phyloP scores from a whole-genome alignment of 2,329 filamentous ascomycete species.

The Exophiala spinifera region DNA sequence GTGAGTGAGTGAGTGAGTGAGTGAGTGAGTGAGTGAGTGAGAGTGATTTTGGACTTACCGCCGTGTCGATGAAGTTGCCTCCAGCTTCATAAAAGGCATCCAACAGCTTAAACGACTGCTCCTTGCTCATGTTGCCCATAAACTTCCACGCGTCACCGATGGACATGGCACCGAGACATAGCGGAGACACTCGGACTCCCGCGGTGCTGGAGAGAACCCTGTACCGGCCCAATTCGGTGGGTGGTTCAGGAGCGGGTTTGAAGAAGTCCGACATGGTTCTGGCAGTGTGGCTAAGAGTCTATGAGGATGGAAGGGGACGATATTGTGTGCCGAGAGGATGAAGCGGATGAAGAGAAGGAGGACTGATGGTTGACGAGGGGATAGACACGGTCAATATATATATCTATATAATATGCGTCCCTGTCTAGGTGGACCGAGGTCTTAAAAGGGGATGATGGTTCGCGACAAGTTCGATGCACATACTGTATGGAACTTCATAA shows the following conservation, averaged over 20 bases:
- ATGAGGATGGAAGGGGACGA: too few species aligned
- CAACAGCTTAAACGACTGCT: conserved; percentile 60
- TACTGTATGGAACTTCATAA: too few species aligned
- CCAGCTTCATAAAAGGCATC: conserved; percentile 63
- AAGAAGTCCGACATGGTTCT: conserved; percentile 28
- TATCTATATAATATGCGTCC: too few species aligned
- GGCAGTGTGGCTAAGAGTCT: background rate
- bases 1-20: background rate
- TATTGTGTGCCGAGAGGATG: too few species aligned
- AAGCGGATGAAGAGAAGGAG: too few species aligned
- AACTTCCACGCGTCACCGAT: conserved; percentile 37
- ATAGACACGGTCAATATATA: too few species aligned
- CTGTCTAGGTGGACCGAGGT: too few species aligned
- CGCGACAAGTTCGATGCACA: too few species aligned
- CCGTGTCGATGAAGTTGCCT: conserved; percentile 72
- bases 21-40: background rate
- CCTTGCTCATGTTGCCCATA: conserved; percentile 55
- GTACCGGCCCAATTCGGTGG: conserved; percentile 62
- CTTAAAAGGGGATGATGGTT: too few species aligned
- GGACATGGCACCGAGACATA: conserved; percentile 46
- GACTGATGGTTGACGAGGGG: too few species aligned
- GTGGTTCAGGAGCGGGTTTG: conserved; percentile 48
- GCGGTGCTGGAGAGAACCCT: conserved; percentile 65
- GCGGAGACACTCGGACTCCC: conserved; percentile 63
- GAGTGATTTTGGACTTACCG: conserved; percentile 24